Evolutionary conservation across 352 stramenopile genomes (phyloP).

Genomic region (Globisporangium megalacanthum): DNA sequence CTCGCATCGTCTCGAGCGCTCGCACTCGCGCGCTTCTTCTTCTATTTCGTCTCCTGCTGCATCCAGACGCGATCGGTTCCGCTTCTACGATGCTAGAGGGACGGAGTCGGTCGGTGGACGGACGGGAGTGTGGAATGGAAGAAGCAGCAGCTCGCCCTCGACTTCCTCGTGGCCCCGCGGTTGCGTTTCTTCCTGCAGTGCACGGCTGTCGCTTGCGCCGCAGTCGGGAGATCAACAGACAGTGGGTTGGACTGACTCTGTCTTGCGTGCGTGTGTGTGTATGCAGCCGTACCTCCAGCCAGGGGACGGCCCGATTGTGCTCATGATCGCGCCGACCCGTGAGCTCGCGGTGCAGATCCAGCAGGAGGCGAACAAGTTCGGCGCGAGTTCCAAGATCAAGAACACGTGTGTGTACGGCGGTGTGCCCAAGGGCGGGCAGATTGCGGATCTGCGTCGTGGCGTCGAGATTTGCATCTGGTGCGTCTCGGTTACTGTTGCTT

Average conservation of each 20-base stretch:
- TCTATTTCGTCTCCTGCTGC: constrained; percentile 2
- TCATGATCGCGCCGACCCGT: constrained; percentile 97
- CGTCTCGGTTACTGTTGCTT: constrained; percentile 3
- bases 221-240: not conserved
- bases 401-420: constrained; percentile 99
- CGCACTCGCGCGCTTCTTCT: constrained; percentile 8
- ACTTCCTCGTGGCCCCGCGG: constrained; percentile 30
- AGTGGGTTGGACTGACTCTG: constrained; percentile 20
- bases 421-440: constrained; percentile 94
- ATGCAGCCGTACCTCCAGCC: constrained; percentile 88
- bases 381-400: constrained; percentile 96
- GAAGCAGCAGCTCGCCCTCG: constrained; percentile 33
- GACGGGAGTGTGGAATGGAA: not conserved
- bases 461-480: constrained; percentile 85
- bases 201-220: constrained; percentile 12
- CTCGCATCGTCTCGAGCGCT: constrained; percentile 9
- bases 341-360: constrained; percentile 99
- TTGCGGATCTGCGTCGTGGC: constrained; percentile 72
- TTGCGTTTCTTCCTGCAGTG: constrained; percentile 27
- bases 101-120: constrained; percentile 5
- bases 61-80: constrained; percentile 9
- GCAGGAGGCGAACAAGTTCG: constrained; percentile 99
- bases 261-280: constrained; percentile 20
- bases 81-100: no score
- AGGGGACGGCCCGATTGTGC: constrained; percentile 98